phyloP scores from a whole-genome alignment of 257 asterid species.

The Primulina tabacum region DNA sequence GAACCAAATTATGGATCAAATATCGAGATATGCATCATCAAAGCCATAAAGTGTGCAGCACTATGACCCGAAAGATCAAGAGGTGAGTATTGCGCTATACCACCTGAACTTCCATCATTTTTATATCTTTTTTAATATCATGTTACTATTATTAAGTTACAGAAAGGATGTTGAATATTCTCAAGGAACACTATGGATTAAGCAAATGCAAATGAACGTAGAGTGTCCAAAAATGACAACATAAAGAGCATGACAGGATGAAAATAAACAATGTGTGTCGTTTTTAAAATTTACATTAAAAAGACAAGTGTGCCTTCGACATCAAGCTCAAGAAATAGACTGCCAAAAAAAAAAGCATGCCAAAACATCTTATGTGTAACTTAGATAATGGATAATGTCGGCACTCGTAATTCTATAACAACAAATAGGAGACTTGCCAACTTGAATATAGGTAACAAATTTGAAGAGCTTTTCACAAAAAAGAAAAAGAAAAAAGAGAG shows the following conservation, averaged over 20 bases:
- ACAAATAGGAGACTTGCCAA: too few relatives aligned
- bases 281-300: too few relatives aligned
- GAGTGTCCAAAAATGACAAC: not conserved
- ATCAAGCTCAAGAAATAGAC: too few relatives aligned
- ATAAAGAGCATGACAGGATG: not conserved
- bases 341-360: too few relatives aligned
- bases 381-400: too few relatives aligned
- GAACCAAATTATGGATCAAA: not conserved
- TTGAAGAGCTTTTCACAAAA: not conserved
- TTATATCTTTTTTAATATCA: too few relatives aligned
- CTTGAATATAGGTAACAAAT: not conserved
- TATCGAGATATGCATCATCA: not conserved
- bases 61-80: not conserved
- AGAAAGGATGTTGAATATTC: not conserved
- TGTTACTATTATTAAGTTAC: not conserved
- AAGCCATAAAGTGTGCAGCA: not conserved
- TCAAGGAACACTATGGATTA: not conserved
- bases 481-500: too few relatives aligned
- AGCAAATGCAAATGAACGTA: not conserved
- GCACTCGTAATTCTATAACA: too few relatives aligned
- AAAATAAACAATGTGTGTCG: too few relatives aligned
- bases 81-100: not conserved
- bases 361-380: too few relatives aligned
- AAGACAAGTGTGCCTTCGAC: too few relatives aligned
- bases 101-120: not conserved